Base-by-base conservation (phyloP, 2,329 filamentous ascomycete species). In the Nemania sp. region DNA sequence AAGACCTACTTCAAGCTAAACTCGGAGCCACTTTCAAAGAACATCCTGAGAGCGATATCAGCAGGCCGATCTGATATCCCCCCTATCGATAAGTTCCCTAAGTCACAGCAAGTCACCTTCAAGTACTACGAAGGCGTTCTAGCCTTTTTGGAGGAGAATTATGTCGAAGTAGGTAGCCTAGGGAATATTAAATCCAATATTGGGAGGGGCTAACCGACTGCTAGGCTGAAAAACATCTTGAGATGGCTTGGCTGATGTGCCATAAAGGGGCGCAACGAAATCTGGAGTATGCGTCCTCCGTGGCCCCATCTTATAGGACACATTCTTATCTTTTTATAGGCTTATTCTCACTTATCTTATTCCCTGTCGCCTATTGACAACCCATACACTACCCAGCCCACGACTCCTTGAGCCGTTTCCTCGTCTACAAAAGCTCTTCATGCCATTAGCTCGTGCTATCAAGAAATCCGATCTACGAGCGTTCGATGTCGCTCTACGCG, bases 1-100 rank as follows among this genome's bases (percentile, higher is more conserved):
- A 98, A 98, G 82, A 98, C 94, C 1, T 98, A 98, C 80, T 99
- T 99, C 84, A 97, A 93, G 83, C 85, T 98, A 70, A 97, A 97
- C 81, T 93, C 92, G 38, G 91, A 97, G 65, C 90, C 89, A n/a
- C 84, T 98, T 22, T 97, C 91, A 20, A 94, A 96, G 78, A 98
- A 96, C 72, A 91, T 98, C 57, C 85, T 99, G 54, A 93, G 91
- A 73, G 94, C 93, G 0, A 85, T 99, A 55, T 87, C 90, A 54
- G 94, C 94, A 13, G 91, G 92, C 62, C 82, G 85, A 68, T 87
- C 88, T 52, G 95, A 99, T 75, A 91, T 99, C 83, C 96, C 96
- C 0, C 83, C 88, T 0, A 84, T 98, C 32, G 86, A 91, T 18
- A 84, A 87, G 15, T 99, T 97, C 75, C 95, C 96, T 1, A 93